Conservation (phyloP, 129 eudicot genomes). For the Ambrosia artemisiifolia region DNA sequence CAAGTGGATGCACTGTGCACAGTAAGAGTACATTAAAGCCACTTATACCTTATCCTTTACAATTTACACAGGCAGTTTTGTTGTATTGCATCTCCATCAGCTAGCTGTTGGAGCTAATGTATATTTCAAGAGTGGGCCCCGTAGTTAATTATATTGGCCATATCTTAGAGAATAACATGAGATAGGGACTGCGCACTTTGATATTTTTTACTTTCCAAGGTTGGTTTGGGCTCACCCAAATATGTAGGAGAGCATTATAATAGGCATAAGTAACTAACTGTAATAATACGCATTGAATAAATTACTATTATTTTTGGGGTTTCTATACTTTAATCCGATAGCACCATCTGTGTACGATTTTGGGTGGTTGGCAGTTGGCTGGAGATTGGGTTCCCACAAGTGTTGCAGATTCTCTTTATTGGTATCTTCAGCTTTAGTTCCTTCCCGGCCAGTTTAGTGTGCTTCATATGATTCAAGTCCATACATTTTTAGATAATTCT, state of each 20-base stretch:
- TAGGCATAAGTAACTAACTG: not conserved
- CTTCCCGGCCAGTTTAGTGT: no score
- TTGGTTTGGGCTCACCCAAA: not conserved
- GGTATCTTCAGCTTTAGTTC: not conserved
- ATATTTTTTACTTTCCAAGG: not conserved
- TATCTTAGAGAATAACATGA: not conserved
- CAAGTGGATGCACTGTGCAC: not conserved
- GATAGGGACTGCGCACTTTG: not conserved
- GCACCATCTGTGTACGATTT: not conserved
- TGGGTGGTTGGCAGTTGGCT: not conserved
- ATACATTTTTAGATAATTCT: not conserved
- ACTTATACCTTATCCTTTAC: not conserved
- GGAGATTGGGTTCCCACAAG: not conserved
- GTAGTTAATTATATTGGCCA: not conserved
- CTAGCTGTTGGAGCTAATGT: conserved; percentile 1
- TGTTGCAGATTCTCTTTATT: no score
- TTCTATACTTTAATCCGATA: not conserved
- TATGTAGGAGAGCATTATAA: not conserved
- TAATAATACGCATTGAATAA: not conserved
- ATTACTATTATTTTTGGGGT: not conserved
- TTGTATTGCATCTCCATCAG: not conserved
- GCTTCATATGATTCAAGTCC: not conserved
- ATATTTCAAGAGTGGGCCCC: not conserved
- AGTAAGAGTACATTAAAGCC: not conserved
- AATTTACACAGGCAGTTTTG: not conserved